phyloP scores from a whole-genome alignment of 257 asterid species.

The Marsdenia floribunda region DNA sequence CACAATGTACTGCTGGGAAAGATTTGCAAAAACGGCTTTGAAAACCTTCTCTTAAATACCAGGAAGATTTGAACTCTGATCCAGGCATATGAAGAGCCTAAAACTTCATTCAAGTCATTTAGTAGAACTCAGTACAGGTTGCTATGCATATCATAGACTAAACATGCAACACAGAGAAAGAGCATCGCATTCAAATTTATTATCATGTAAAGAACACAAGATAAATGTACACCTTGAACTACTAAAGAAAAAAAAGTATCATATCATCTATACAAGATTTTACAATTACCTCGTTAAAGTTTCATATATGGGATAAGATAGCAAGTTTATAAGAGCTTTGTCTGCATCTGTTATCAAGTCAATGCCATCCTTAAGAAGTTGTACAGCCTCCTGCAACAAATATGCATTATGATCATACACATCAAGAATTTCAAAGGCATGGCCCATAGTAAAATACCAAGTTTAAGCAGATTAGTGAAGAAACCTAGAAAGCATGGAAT shows the following conservation, averaged over 20 bases:
- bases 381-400: slow-evolving; percentile 66
- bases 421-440: not conserved
- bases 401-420: slow-evolving; percentile 9
- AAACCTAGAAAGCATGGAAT: not conserved
- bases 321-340: slow-evolving; percentile 50
- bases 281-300: slow-evolving; percentile 63
- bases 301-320: slow-evolving; percentile 67
- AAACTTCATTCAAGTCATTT: not conserved
- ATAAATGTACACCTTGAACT: not conserved
- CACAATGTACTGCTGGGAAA: not conserved
- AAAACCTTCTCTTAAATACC: not conserved
- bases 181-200: not conserved
- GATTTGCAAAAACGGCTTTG: not conserved
- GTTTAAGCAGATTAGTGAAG: not conserved
- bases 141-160: not conserved
- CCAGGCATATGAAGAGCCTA: not conserved
- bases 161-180: not conserved
- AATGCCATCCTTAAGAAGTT: slow-evolving; percentile 84
- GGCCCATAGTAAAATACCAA: not conserved
- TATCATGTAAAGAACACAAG: not conserved
- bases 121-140: not conserved
- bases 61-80: not conserved
- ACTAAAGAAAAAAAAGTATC: not conserved
- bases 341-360: slow-evolving; percentile 83
- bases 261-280: not conserved